A percentile compares a stretch with the other conserved stretches of the same genome.
Evolutionary conservation across 345 rosid genomes (phyloP).

Genomic region (Rhizophora mangle): DNA sequence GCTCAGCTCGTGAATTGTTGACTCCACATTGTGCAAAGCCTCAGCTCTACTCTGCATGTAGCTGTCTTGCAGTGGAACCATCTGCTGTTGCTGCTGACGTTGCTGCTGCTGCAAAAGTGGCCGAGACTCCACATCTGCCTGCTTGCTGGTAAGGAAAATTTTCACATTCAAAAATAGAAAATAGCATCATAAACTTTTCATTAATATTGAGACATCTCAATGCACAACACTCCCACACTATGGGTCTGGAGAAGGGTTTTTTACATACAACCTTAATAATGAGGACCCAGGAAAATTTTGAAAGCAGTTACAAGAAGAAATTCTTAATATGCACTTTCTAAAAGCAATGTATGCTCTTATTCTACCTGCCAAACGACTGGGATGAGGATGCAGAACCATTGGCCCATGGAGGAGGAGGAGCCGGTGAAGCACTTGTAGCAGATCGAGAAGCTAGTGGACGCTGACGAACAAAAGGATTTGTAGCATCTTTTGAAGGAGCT

Average conservation of each 20-base stretch:
- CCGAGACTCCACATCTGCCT: constrained; percentile 50
- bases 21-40: constrained; percentile 77
- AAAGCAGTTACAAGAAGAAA: no score
- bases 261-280: no score
- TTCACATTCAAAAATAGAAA: no score
- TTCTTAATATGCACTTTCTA: not conserved
- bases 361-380: constrained; percentile 45
- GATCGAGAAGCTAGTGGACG: constrained; percentile 66
- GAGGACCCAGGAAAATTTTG: no score
- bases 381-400: constrained; percentile 53
- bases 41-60: constrained; percentile 86
- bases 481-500: constrained; percentile 54
- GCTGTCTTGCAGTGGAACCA: constrained; percentile 70
- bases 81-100: constrained; percentile 57
- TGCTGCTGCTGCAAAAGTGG: constrained; percentile 52
- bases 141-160: constrained; percentile 39
- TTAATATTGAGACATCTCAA: no score
- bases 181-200: no score
- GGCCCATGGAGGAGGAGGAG: constrained; percentile 66
- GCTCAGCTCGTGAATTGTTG: constrained; percentile 78
- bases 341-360: not conserved
- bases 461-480: constrained; percentile 77
- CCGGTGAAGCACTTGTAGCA: constrained; percentile 44
- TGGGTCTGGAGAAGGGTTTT: no score
- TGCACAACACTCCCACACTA: no score